Percentiles rank a stretch among this genome's conserved stretches.
phyloP scores from a whole-genome alignment of 1,284 basidiomycete species.

The Fomitiporia mediterranea region DNA sequence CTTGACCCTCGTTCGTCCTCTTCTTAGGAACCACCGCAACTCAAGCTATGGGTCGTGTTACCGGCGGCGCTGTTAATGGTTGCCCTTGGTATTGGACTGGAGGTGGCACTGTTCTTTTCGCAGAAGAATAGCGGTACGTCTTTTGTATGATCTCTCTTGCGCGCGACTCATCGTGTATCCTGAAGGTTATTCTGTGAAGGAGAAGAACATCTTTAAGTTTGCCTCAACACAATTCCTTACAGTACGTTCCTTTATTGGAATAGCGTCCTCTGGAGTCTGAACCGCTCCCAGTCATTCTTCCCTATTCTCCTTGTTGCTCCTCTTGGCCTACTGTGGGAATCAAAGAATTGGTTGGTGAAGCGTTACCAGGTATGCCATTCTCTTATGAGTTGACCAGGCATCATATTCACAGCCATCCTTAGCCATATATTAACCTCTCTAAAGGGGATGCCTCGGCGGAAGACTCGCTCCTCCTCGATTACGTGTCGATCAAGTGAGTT shows the following conservation, averaged over 20 bases:
- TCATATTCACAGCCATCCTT: slow-evolving; percentile 28
- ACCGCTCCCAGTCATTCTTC: slow-evolving; percentile 46
- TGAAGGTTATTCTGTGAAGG: slow-evolving; percentile 49
- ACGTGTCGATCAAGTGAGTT: slow-evolving; percentile 44
- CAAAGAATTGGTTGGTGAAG: slow-evolving; percentile 26
- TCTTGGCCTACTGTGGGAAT: slow-evolving; percentile 22
- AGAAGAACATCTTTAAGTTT: slow-evolving; percentile 43
- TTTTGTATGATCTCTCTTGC: not conserved
- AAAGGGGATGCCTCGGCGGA: slow-evolving; percentile 47
- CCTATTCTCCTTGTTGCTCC: slow-evolving; percentile 43
- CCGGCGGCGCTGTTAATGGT: slow-evolving; percentile 41
- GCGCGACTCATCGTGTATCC: not conserved
- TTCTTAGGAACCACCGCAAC: slow-evolving; percentile 41
- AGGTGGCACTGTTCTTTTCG: slow-evolving; percentile 41
- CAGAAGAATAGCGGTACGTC: slow-evolving; percentile 40
- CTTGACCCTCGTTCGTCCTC: not conserved
- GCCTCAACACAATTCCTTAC: slow-evolving; percentile 52
- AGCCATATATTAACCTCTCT: slow-evolving; percentile 55
- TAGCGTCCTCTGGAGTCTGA: slow-evolving; percentile 13
- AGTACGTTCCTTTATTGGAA: slow-evolving; percentile 33
- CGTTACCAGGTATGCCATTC: slow-evolving; percentile 33
- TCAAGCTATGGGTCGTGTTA: slow-evolving; percentile 40
- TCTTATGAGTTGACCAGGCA: slow-evolving; percentile 31
- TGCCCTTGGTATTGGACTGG: slow-evolving; percentile 44
- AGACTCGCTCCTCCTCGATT: slow-evolving; percentile 56